A percentile compares a stretch with the other conserved stretches of the same genome.
phyloP scores from a whole-genome alignment of 2,329 filamentous ascomycete genomes.

The Lachnellula cervina region DNA sequence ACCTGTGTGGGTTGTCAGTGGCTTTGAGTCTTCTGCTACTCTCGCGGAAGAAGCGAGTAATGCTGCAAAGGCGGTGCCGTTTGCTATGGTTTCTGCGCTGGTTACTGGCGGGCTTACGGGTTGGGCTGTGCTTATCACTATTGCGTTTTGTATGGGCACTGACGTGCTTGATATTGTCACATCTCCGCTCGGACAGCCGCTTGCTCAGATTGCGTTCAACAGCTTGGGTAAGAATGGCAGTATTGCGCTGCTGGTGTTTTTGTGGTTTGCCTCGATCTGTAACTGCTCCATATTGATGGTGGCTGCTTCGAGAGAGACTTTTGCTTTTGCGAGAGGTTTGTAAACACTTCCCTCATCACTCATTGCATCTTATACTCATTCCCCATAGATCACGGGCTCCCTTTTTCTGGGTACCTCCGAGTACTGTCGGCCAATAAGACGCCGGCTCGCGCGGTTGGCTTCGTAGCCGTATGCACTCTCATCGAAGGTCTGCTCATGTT shows the following conservation, averaged over 20 bases:
- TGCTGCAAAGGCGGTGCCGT: constrained; percentile 30
- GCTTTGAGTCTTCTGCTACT: constrained; percentile 29
- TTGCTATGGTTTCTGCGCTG: constrained; percentile 30
- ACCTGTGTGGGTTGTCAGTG: constrained; percentile 32
- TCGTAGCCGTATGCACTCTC: constrained; percentile 26
- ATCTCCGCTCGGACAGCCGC: constrained; percentile 45
- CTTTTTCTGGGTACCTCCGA: constrained; percentile 27
- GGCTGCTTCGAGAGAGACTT: constrained; percentile 30
- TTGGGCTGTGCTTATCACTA: constrained; percentile 53
- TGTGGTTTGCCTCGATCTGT: constrained; percentile 28
- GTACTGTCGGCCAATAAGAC: constrained; percentile 28
- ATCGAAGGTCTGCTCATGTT: constrained; percentile 32
- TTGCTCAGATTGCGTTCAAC: constrained; percentile 54
- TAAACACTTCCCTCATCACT: neutral
- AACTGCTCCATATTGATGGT: constrained; percentile 33
- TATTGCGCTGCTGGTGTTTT: constrained; percentile 34
- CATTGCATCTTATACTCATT: neutral
- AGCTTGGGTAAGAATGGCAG: constrained; percentile 48
- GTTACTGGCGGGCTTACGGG: constrained; percentile 37
- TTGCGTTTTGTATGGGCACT: constrained; percentile 50
- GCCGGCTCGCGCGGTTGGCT: constrained; percentile 28
- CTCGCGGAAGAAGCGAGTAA: constrained; percentile 31
- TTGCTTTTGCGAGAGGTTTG: constrained; percentile 30
- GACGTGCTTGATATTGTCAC: constrained; percentile 42
- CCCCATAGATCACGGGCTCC: constrained; percentile 29